Evolutionary conservation across 495 filamentous ascomycete species (phyloP).

Genomic region (Aspergillus heteromorphus): DNA sequence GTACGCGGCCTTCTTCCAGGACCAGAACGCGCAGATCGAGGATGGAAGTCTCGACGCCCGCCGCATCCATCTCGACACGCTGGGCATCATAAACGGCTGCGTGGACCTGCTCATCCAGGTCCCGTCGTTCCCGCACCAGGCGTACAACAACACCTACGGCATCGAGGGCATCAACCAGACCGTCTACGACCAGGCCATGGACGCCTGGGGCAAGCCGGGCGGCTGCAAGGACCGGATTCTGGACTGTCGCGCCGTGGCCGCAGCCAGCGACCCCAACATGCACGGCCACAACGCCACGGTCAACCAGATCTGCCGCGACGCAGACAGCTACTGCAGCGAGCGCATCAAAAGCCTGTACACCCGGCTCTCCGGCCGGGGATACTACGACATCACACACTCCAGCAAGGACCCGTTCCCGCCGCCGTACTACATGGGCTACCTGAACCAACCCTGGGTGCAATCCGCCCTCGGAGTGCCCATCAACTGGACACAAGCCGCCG

Average conservation of each 20-base stretch:
- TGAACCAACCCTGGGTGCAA: slow-evolving; percentile 59
- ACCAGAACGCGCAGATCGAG: slow-evolving; percentile 55
- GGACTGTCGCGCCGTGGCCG: slow-evolving; percentile 37
- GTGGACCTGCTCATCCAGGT: slow-evolving; percentile 67
- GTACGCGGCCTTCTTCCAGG: slow-evolving; percentile 59
- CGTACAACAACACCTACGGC: slow-evolving; percentile 71
- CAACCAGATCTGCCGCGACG: slow-evolving; percentile 34
- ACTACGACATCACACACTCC: slow-evolving; percentile 58
- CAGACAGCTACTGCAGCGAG: slow-evolving; percentile 33
- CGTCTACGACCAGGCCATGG: slow-evolving; percentile 41
- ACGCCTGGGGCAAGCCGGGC: slow-evolving; percentile 44
- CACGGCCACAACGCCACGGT: slow-evolving; percentile 41
- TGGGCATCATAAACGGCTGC: slow-evolving; percentile 65
- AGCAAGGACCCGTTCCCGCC: slow-evolving; percentile 59
- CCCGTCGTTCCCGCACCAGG: slow-evolving; percentile 62
- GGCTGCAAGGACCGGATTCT: slow-evolving; percentile 58
- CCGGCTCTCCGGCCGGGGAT: slow-evolving; percentile 37
- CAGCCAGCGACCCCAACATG: slow-evolving; percentile 39
- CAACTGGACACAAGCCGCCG: slow-evolving; percentile 57
- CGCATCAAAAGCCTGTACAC: slow-evolving; percentile 33
- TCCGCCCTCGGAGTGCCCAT: slow-evolving; percentile 57
- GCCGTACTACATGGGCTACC: slow-evolving; percentile 55
- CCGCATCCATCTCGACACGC: slow-evolving; percentile 44
- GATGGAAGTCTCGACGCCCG: slow-evolving; percentile 30
- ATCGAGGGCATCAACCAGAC: slow-evolving; percentile 57